Percentiles rank a stretch among this genome's conserved stretches.
These are phyloP conservation scores for Saccharomyces hybrid DNA, from an alignment of 1,139 yeast species.

Conservation along the genomic window DNA sequence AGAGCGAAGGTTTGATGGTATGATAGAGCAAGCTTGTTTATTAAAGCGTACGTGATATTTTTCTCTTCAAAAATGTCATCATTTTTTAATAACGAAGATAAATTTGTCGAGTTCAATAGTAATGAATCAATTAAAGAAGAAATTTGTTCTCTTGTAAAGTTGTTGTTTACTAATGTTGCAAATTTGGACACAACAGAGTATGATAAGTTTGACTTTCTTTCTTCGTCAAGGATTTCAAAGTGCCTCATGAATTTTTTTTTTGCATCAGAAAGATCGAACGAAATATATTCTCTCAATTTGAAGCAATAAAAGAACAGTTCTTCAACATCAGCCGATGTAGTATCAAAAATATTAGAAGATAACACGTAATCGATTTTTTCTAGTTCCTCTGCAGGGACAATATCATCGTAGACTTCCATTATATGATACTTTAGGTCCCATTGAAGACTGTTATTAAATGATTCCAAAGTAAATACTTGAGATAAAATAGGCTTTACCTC, in stretches of 20 bases:
- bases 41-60: conserved; percentile 29
- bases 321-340: conserved; percentile 5
- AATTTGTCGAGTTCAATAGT: conserved; percentile 13
- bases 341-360: not conserved
- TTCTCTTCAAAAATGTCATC: conserved; percentile 39
- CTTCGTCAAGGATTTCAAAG: conserved; percentile 10
- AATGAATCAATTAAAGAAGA: conserved; percentile 11
- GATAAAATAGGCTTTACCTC: conserved; percentile 24
- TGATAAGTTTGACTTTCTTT: conserved; percentile 5
- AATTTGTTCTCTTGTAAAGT: conserved; percentile 26
- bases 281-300: conserved; percentile 42
- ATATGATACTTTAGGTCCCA: conserved; percentile 46
- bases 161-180: conserved; percentile 41
- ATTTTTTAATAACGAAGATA: conserved; percentile 19
- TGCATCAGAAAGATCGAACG: conserved; percentile 23
- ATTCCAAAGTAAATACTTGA: conserved; percentile 19
- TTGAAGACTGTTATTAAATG: conserved; percentile 16
- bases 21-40: conserved; percentile 13
- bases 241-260: conserved; percentile 31
- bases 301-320: conserved; percentile 37
- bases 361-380: not conserved
- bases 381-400: conserved; percentile 24
- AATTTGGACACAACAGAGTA: conserved; percentile 44
- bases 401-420: conserved; percentile 43
- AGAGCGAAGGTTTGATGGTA: conserved; percentile 4